phyloP scores from a whole-genome alignment of 306 rosid species.

The Rosa persica region DNA sequence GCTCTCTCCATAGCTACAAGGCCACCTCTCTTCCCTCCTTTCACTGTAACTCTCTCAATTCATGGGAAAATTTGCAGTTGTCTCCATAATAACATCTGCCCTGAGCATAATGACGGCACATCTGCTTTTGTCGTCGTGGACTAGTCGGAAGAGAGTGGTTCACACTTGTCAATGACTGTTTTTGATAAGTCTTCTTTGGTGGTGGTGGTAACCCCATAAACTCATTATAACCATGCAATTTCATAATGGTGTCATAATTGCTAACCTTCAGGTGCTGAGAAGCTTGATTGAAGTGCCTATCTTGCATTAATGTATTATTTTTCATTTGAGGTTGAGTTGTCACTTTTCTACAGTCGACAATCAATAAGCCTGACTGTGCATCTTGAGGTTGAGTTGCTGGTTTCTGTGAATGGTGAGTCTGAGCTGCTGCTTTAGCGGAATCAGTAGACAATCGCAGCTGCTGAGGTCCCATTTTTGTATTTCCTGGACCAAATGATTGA shows the following conservation, averaged over 20 bases:
- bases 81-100: constrained; percentile 71
- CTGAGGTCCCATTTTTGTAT: constrained; percentile 7
- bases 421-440: constrained; percentile 9
- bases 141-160: constrained; percentile 22
- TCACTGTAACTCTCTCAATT: constrained; percentile 18
- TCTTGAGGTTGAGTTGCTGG: constrained; percentile 7
- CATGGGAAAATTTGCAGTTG: constrained; percentile 68
- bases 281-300: constrained; percentile 23
- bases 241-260: too few species aligned
- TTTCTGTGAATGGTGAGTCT: constrained; percentile 5
- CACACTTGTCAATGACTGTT: constrained; percentile 32
- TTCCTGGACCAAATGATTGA: constrained; percentile 9
- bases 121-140: constrained; percentile 31
- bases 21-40: constrained; percentile 17
- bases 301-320: background rate
- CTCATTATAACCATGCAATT: too few species aligned
- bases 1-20: constrained; percentile 42
- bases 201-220: too few species aligned
- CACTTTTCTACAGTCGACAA: background rate
- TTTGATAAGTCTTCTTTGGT: too few species aligned
- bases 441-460: constrained; percentile 10
- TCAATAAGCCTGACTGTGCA: background rate
- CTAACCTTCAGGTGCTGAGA: background rate
- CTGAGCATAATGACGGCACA: constrained; percentile 54
- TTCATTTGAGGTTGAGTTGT: background rate